Evolutionary conservation across 345 rosid genomes (phyloP).

Genomic region (Mercurialis annua): DNA sequence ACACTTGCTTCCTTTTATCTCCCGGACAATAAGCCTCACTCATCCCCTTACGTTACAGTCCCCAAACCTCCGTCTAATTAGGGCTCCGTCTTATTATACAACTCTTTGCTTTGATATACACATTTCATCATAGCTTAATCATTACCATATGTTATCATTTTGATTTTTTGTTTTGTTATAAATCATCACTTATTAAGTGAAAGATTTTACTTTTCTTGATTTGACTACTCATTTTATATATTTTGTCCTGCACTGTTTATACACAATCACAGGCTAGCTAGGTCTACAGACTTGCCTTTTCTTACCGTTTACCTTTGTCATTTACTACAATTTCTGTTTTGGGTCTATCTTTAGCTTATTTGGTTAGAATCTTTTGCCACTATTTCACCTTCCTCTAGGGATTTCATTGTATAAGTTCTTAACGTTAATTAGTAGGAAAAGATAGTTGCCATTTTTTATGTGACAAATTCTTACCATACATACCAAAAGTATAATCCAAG

Average conservation of each 20-base stretch:
- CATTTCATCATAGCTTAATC: conserved; percentile 35
- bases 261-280: conserved; percentile 21
- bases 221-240: conserved; percentile 50
- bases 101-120: neutral
- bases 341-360: conserved; percentile 20
- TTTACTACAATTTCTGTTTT: conserved; percentile 22
- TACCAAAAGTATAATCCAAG: too few relatives aligned
- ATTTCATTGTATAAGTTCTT: conserved; percentile 15
- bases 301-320: conserved; percentile 31
- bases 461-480: too few relatives aligned
- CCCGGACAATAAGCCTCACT: conserved; percentile 31
- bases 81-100: conserved; percentile 13
- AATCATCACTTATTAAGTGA: conserved; percentile 2
- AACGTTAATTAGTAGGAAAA: conserved; percentile 8
- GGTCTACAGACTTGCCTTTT: conserved; percentile 25
- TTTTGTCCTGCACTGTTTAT: conserved; percentile 29
- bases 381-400: conserved; percentile 19
- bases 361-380: conserved; percentile 22
- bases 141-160: neutral
- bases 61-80: conserved; percentile 17
- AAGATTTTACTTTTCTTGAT: conserved; percentile 31
- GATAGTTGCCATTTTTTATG: neutral
- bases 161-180: too few relatives aligned
- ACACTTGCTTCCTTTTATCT: conserved; percentile 14
- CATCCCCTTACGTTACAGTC: too few relatives aligned